Evolutionary conservation across 768 basidiomycete species (phyloP), one percentile per base, ranked within the genome.

Genomic region (Dendrothele bispora): DNA sequence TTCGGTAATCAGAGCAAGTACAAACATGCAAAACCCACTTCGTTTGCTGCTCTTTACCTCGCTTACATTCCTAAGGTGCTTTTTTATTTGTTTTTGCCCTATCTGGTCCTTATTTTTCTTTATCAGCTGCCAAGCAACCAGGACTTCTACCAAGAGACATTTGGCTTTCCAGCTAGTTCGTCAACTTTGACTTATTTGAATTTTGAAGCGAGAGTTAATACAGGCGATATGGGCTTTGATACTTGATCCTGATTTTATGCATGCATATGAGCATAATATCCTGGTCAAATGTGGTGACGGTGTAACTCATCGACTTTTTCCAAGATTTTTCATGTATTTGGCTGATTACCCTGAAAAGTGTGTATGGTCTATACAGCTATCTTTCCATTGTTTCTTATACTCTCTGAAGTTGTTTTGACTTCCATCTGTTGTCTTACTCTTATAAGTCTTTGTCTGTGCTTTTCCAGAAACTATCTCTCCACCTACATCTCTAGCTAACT

Each of bases 281-380:
- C 50, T 64, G 7, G 46, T 61, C 14, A 24, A 28, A 14, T 64
- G 60, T 38, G 28, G 37, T 5, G 59, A 64, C 44, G 59, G 62
- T 7, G 34, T 64, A 14, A 32, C 42, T 41, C 46, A 59, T 7
- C 53, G 57, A 1, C 46, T 63, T n/a, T 63, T 52, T 39, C 59
- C 59, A 1, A 50, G 59, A 1, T 37, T 63, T 18, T 59, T 63
- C 43, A 58, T 56, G 1, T 62, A 61, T 47, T 56, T 57, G 17
- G 61, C 61, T 10, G 61, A 63, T 40, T 60, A 62, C 43, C 58
- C 60, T 3, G 60, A 64, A 47, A 61, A 63, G 62, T 64, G 50
- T 22, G 22, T 18, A 20, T 17, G 3, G 34, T 15, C n/a, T 14
- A n/a, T 30, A 2, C 2, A 2, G 18, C 14, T 28, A 17, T 11